phyloP scores from a whole-genome alignment of 2,329 filamentous ascomycete species.

The Scleromitrula shiraiana region DNA sequence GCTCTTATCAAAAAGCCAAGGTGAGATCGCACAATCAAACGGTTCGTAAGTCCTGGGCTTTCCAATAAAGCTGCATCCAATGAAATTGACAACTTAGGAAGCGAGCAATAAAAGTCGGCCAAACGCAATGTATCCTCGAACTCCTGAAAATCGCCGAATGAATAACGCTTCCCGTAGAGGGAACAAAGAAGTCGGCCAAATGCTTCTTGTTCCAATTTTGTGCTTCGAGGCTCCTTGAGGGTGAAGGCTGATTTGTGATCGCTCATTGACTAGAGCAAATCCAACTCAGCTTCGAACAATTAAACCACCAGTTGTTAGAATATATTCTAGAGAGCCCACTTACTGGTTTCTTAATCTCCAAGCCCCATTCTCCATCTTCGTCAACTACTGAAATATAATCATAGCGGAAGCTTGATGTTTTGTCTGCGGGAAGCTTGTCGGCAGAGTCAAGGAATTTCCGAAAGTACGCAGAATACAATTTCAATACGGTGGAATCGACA shows the following conservation, averaged over 20 bases:
- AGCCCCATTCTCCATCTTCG: not conserved
- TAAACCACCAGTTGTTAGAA: too few species aligned
- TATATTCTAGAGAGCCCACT: too few species aligned
- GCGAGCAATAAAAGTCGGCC: not conserved
- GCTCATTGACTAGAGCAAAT: too few species aligned
- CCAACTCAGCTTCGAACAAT: too few species aligned
- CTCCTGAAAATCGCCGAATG: not conserved
- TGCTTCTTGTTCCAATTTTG: too few species aligned
- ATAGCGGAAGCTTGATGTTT: not conserved
- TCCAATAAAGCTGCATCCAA: not conserved
- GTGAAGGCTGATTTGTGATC: too few species aligned
- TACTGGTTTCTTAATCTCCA: too few species aligned
- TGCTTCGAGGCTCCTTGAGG: too few species aligned
- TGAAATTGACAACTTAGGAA: not conserved
- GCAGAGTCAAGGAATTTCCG: conserved; percentile 11
- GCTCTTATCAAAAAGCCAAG: not conserved
- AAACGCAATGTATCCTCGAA: not conserved
- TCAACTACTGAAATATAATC: not conserved
- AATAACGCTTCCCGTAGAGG: not conserved
- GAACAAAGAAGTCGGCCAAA: not conserved
- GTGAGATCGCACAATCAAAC: not conserved
- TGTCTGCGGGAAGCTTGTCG: conserved; percentile 2
- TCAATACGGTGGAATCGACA: conserved; percentile 10
- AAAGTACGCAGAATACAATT: conserved; percentile 11
- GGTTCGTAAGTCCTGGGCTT: not conserved